Evolutionary conservation across 306 rosid species (phyloP), one percentile per base, ranked within the genome.

Genomic region (Casuarina glauca): DNA sequence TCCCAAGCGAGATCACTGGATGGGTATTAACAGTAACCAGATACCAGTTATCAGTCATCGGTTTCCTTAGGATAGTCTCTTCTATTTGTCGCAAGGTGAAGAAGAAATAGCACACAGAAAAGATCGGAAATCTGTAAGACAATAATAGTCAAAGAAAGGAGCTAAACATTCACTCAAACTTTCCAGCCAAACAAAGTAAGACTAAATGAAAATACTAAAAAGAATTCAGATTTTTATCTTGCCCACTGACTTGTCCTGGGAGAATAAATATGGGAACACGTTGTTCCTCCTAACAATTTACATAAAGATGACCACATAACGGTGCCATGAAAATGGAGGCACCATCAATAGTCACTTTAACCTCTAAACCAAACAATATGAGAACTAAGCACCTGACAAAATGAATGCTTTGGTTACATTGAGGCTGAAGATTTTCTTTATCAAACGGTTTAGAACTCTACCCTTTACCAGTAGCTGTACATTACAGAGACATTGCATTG

Each of bases 381-480:
- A 19, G 60, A 70, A 51, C 52, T 16, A 63, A 72, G 44, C 4
- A 73, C 78, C 69, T 16, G 2, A 70, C 38, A 73, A 45, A n/a
- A 80, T 2, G n/a, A 68, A 78, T 16, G 16, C 71, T 57, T 53
- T 12, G 26, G 1, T 26, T 26, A 11, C 51, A 68, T 48, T 44
- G 42, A 76, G 70, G 39, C 13, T 36, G 36, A 48, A 54, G 12
- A 1, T 39, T 67, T 20, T 73, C 20, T 74, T 66, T 73, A 9
- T 69, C 55, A 60, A 50, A 69, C 55, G 11, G n/a, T 55, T 54
- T 16, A 4, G 45, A 66, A 71, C 61, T 64, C 84, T 76, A 61
- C 72, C 71, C 82, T 85, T 64, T 72, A 74, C 71, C 41, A 72
- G 67, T 73, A 51, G 58, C 75, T 82, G 76, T 80, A 84, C 82